These are phyloP conservation scores for Closterium sp. DNA, from an alignment of 139 green algal genomes.

Conservation along the genomic window DNA sequence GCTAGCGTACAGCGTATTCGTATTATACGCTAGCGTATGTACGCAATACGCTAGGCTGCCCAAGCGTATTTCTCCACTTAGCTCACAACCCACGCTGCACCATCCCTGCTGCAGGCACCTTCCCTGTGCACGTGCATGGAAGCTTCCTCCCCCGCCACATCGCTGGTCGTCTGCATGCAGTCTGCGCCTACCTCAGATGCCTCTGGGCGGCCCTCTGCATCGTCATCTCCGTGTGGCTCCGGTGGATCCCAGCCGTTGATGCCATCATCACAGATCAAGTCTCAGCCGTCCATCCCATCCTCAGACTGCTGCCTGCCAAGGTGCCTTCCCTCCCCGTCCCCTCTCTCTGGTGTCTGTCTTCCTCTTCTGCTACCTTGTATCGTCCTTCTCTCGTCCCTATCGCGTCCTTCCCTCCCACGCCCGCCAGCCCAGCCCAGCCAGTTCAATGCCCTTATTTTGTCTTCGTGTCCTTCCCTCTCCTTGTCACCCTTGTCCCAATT, in stretches of 20 bases:
- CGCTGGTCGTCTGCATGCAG: not conserved
- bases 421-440: too few species aligned
- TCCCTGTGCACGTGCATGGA: not conserved
- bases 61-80: too few species aligned
- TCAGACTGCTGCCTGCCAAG: not conserved
- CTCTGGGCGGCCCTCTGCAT: not conserved
- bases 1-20: too few species aligned
- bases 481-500: not conserved
- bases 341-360: too few species aligned
- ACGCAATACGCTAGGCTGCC: too few species aligned
- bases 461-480: conserved; percentile 3
- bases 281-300: not conserved
- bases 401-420: too few species aligned
- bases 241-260: not conserved
- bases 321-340: conserved; percentile 74
- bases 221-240: not conserved
- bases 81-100: too few species aligned
- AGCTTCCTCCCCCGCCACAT: not conserved
- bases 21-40: too few species aligned
- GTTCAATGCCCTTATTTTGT: too few species aligned
- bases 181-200: not conserved
- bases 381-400: too few species aligned
- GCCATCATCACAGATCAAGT: not conserved
- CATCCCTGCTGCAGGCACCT: not conserved
- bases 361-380: too few species aligned